A percentile compares a stretch with the other conserved stretches of the same genome.
These are phyloP conservation scores for Scedosporium dehoogii DNA, from an alignment of 2,329 filamentous ascomycete genomes.

Conservation along the genomic window DNA sequence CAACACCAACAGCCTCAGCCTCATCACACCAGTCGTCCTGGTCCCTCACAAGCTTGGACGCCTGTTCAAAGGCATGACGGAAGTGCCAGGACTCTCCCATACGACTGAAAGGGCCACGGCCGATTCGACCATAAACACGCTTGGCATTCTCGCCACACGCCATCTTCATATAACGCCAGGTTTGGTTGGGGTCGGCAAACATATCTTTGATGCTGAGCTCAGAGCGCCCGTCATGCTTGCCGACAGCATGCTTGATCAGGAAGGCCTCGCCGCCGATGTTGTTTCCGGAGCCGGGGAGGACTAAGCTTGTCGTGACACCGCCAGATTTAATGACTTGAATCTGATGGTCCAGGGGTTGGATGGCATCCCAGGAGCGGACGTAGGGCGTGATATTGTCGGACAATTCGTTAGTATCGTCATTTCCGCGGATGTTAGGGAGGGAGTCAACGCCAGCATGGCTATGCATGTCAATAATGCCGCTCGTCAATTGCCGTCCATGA, in stretches of 20 bases:
- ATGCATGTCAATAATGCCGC: constrained; percentile 64
- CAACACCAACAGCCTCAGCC: constrained; percentile 38
- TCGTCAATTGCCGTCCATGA: constrained; percentile 50
- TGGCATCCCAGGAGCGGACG: constrained; percentile 54
- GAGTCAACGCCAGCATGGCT: constrained; percentile 52
- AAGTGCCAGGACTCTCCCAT: constrained; percentile 63
- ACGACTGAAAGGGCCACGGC: constrained; percentile 47
- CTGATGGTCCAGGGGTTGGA: constrained; percentile 54
- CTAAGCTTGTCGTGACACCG: constrained; percentile 58
- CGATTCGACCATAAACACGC: constrained; percentile 45
- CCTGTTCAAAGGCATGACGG: constrained; percentile 57
- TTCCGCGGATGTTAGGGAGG: constrained; percentile 44
- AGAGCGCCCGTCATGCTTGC: constrained; percentile 45
- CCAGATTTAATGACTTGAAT: constrained; percentile 62
- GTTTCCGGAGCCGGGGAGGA: constrained; percentile 61
- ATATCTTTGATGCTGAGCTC: constrained; percentile 55
- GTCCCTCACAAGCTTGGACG: constrained; percentile 40
- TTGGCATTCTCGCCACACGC: constrained; percentile 65
- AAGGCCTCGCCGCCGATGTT: constrained; percentile 65
- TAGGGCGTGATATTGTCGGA: constrained; percentile 57
- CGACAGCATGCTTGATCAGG: constrained; percentile 58
- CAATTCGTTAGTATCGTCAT: constrained; percentile 53
- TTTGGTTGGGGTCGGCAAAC: constrained; percentile 54
- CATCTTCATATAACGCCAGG: constrained; percentile 68
- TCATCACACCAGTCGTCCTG: constrained; percentile 61